These are phyloP conservation scores for Alternaria sp. DNA, from an alignment of 2,329 filamentous ascomycete species.

Conservation along the genomic window DNA sequence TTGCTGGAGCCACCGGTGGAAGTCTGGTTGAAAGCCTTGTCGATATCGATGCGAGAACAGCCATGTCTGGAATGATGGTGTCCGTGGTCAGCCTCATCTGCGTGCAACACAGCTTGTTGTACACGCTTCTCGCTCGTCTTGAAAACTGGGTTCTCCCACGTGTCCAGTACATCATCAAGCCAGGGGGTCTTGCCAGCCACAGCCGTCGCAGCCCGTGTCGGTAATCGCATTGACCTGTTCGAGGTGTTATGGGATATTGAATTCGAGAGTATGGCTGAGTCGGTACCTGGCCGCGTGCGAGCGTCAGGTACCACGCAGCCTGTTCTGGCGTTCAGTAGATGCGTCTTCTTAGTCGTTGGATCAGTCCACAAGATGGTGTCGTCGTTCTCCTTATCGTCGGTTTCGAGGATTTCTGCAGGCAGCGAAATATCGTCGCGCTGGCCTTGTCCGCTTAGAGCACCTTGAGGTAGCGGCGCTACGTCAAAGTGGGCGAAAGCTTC, in stretches of 20 bases:
- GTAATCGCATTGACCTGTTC: constrained; percentile 43
- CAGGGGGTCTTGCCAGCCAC: constrained; percentile 50
- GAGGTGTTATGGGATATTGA: constrained; percentile 24
- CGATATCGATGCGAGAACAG: constrained; percentile 17
- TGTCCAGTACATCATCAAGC: constrained; percentile 65
- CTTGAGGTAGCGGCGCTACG: constrained; percentile 14
- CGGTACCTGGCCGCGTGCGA: constrained; percentile 17
- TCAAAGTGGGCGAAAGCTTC: constrained; percentile 13
- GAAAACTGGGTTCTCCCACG: constrained; percentile 82
- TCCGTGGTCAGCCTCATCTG: constrained; percentile 4
- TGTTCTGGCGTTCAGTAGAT: constrained; percentile 62
- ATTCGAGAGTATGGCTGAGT: background rate
- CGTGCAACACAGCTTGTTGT: constrained; percentile 42
- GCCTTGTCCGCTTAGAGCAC: constrained; percentile 11
- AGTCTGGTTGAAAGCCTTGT: constrained; percentile 37
- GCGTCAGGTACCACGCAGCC: constrained; percentile 50
- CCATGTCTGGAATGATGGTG: constrained; percentile 3
- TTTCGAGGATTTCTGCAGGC: background rate
- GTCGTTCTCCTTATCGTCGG: constrained; percentile 27
- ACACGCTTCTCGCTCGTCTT: constrained; percentile 55
- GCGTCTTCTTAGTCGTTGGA: constrained; percentile 61
- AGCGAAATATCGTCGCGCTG: background rate
- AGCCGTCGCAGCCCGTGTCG: constrained; percentile 16
- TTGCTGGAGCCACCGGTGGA: constrained; percentile 26
- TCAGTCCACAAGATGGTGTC: constrained; percentile 65